Base-by-base conservation (phyloP, 345 rosid genomes). In the Sonneratia caseolaris region DNA sequence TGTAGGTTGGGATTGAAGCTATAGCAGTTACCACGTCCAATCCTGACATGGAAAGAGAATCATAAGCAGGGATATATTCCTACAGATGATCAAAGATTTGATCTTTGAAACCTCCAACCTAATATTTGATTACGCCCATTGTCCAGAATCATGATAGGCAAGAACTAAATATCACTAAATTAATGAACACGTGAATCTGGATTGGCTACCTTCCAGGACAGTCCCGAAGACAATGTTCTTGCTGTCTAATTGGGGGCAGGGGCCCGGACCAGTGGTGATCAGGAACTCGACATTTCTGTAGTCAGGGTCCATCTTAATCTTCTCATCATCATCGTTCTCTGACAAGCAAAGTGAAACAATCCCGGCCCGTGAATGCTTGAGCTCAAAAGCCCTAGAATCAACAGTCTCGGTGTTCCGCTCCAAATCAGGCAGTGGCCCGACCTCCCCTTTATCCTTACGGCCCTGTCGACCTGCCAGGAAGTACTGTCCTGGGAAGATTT, bases 161-260 rank as follows among this genome's bases (percentile, higher is more conserved):
- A 27, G 32, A 27, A 27, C 32, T 1, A 27, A 27, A 27, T 27
- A 27, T 27, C 32, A 27, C 32, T 27, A 27, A 27, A 27, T 27
- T 27, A 27, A 27, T 27, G 32, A 7, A 56, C 32, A 22, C 1
- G 11, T 1, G 24, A 19, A 0, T 16, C 18, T 2, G 72, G 18
- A 12, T 9, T 69, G 15, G n/a, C 76, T 79, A 91, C 98, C 96
- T 89, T 91, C 82, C 70, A 88, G 96, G 4, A 93, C 98, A 9
- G 84, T 81, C n/a, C 97, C 97, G 18, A 93, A 91, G 14, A 91
- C 96, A n/a, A 91, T 88, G 85, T 91, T 93, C 77, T 82, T 87
- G 64, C 62, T 77, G 72, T 91, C 96, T 69, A 93, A 82, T 76
- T 85, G 85, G 1, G 96, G 97, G 66, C 90, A 89, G 10, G 98